Conservation (phyloP, 108 stramenopile species). For the Nannochloropsis oceanica region DNA sequence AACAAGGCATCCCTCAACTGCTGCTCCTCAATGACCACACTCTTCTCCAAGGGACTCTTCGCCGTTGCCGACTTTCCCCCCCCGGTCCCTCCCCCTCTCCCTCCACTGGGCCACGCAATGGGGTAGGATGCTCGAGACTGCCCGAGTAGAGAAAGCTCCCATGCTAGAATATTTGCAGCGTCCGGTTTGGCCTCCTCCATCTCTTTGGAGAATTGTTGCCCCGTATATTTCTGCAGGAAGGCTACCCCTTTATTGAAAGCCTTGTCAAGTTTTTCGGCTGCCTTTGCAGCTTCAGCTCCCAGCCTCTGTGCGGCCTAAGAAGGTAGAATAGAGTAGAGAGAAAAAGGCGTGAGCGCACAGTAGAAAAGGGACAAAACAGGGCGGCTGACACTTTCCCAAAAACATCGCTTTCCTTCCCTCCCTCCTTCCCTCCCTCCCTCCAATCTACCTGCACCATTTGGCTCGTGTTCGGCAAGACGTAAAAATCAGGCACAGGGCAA, state of each 20-base stretch:
- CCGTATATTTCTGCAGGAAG: not conserved
- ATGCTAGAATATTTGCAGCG: not conserved
- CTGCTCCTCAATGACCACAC: not conserved
- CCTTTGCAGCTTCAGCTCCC: not conserved
- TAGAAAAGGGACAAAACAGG: no score
- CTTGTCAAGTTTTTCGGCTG: not conserved
- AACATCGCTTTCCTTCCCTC: no score
- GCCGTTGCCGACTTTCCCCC: not conserved
- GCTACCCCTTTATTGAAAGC: not conserved
- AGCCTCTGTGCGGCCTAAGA: not conserved
- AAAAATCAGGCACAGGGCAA: not conserved
- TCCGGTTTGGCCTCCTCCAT: not conserved
- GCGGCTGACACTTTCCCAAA: no score
- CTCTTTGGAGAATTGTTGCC: not conserved
- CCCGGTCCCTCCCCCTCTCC: not conserved
- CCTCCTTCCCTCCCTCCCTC: no score
- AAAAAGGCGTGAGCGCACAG: no score
- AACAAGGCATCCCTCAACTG: conserved; percentile 1
- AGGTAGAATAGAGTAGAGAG: no score
- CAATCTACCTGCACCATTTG: not conserved
- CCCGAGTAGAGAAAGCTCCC: not conserved
- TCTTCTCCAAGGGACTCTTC: not conserved
- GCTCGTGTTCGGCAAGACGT: not conserved
- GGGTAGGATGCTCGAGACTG: not conserved
- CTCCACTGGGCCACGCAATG: not conserved